These are phyloP conservation scores for Cryptococcus amylolentus DNA, from an alignment of 1,284 basidiomycete genomes.

Conservation along the genomic window DNA sequence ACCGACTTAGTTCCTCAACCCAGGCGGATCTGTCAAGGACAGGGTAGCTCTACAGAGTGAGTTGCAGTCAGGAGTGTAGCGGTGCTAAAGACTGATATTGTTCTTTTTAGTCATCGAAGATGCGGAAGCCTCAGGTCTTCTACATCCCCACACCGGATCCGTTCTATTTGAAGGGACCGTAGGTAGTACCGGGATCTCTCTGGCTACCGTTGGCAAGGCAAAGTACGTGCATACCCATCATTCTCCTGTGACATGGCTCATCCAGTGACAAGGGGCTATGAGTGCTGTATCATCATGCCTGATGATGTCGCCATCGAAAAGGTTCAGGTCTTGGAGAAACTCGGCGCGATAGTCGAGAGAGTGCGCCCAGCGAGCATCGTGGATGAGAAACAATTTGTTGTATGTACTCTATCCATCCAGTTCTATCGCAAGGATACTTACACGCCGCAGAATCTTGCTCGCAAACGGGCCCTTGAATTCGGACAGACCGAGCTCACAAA, in stretches of 20 bases:
- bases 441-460: slow-evolving; percentile 69
- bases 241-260: background rate
- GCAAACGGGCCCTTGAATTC: slow-evolving; percentile 69
- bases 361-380: slow-evolving; percentile 86
- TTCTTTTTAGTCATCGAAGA: slow-evolving; percentile 74
- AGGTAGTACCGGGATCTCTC: slow-evolving; percentile 93
- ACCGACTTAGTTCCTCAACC: slow-evolving; percentile 74
- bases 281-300: slow-evolving; percentile 75
- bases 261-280: slow-evolving; percentile 47
- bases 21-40: slow-evolving; percentile 97
- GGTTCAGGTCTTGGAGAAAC: slow-evolving; percentile 69
- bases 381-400: slow-evolving; percentile 81
- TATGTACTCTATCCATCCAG: slow-evolving; percentile 43
- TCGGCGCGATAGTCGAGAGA: slow-evolving; percentile 82
- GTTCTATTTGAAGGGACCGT: slow-evolving; percentile 98
- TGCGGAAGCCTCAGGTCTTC: slow-evolving; percentile 76
- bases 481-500: slow-evolving; percentile 54
- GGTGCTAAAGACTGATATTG: background rate
- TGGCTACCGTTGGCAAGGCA: slow-evolving; percentile 86
- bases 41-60: slow-evolving; percentile 85
- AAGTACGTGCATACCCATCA: slow-evolving; percentile 55
- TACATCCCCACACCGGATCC: slow-evolving; percentile 83
- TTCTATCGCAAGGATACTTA: too few species aligned
- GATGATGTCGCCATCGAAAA: slow-evolving; percentile 93
- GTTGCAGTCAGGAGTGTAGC: slow-evolving; percentile 25